Evolutionary conservation across 257 asterid genomes (phyloP), one percentile per base, ranked within the genome.

Genomic region (Capsicum baccatum): DNA sequence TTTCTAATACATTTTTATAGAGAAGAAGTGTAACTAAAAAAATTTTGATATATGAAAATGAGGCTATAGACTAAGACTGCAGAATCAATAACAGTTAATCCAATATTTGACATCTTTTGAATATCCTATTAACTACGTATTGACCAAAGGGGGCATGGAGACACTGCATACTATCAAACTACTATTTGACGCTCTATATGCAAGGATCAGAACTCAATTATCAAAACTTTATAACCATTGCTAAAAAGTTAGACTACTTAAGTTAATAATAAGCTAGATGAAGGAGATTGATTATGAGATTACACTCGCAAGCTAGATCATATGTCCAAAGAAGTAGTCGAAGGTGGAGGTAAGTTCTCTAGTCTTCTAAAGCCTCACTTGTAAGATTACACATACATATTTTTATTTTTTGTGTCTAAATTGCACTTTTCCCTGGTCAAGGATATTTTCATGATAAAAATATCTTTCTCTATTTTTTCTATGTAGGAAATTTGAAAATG

Each of bases 51-150:
- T 63, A 78, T 33, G 82, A 66, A 66, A 54, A 78, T 3, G 42
- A 57, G n/a, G 85, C 80, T 82, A 59, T 69, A 55, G 87, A 81
- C 86, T 26, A 83, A 89, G 88, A 88, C 86, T 83, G 88, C 70
- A 86, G 82, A 89, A 87, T 55, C 85, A 88, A 89, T 85, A 92
- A 92, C 90, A 90, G 94, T 87, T 82, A 85, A 90, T 89, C 97
- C 91, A 91, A 97, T 98, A 98, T 91, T 98, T 95, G 91, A 97
- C 97, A 87, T 97, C 99, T 92, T 97, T 97, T 71, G 97, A 89
- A 85, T 97, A 99, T 50, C 99, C 99, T 47, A 89, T 91, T 84
- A 97, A 91, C 88, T 90, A 92, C 87, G 90, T 92, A 82, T 91
- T 87, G 85, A 91, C 86, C 82, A 97, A 91, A 84, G 99, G 95